Evolutionary conservation across 2,329 filamentous ascomycete species (phyloP), one percentile per base, ranked within the genome.

Genomic region (Colletotrichum musae): DNA sequence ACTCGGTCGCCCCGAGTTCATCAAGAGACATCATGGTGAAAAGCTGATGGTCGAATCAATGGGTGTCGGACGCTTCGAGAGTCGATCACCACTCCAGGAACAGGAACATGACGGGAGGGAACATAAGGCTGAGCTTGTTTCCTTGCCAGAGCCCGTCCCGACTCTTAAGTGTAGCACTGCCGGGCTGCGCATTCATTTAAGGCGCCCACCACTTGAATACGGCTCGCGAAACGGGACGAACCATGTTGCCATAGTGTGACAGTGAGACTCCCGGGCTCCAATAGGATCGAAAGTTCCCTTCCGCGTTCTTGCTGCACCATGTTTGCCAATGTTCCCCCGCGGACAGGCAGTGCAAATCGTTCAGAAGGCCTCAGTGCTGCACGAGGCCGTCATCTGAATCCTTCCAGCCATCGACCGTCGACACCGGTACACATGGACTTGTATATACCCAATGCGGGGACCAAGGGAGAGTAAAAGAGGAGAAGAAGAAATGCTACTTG

Each of bases 1-100:
- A 69, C 51, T 73, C 74, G 18, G 62, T 58, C 28, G 58, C 28
- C 36, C 66, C 52, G 26, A 65, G n/a, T 1, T 65, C 24, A 28
- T 65, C 68, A n/a, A 43, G 53, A 41, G 59, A 58, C 47, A 61
- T 28, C 50, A 67, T 41, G 6, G 24, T n/a, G 43, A 26, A 39
- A 18, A 9, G 12, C 6, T 21, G 6, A 47, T 18, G 16, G 6
- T 47, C 15, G 10, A 43, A 13, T 18, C 26, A 18, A 12, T 32
- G 4, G n/a, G 9, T 41, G 5, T 18, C 4, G 15, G 5, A 5
- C 15, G 36, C 21, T 32, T 39, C 7, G 15, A 21, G n/a, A 12
- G 21, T 15, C 15, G 4, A 28, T 48, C 24, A 21, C 21, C 32
- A 13, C 32, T 12, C 32, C 36, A 43, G n/a, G 39, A 58, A 43